Evolutionary conservation across 2,329 filamentous ascomycete genomes (phyloP).

Genomic region (Fusarium lateritium): DNA sequence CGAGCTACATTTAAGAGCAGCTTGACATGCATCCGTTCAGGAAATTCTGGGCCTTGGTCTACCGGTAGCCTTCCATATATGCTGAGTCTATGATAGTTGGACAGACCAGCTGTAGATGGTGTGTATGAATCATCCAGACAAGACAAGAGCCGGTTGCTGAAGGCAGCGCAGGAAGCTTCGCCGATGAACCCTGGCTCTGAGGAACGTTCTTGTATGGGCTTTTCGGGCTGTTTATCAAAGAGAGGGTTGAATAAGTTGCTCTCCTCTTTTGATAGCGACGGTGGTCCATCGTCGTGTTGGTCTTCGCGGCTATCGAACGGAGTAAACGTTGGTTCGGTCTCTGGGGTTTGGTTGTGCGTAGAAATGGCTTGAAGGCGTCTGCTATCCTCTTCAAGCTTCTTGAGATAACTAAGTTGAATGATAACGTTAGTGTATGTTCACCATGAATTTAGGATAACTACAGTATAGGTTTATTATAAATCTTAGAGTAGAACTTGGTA

Average conservation of each 20-base stretch:
- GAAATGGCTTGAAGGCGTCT: slow-evolving; percentile 14
- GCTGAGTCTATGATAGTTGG: slow-evolving; percentile 46
- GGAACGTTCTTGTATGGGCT: slow-evolving; percentile 31
- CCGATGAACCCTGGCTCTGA: slow-evolving; percentile 50
- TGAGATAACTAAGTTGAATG: slow-evolving; percentile 19
- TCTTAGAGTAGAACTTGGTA: accelerated
- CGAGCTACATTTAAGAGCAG: slow-evolving; percentile 49
- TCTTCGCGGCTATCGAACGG: slow-evolving; percentile 17
- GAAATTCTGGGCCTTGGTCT: slow-evolving; percentile 35
- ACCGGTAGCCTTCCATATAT: not conserved
- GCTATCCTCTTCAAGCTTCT: slow-evolving; percentile 37
- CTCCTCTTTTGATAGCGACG: slow-evolving; percentile 45
- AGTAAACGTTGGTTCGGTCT: slow-evolving; percentile 27
- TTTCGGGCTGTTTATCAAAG: slow-evolving; percentile 45
- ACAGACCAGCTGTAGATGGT: slow-evolving; percentile 47
- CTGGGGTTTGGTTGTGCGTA: slow-evolving; percentile 32
- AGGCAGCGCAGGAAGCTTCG: slow-evolving; percentile 51
- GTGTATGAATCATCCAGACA: slow-evolving; percentile 50
- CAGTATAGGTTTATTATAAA: not conserved
- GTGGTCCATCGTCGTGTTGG: slow-evolving; percentile 41
- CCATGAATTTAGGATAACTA: accelerated
- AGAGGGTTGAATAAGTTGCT: slow-evolving; percentile 50
- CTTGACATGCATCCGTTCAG: slow-evolving; percentile 51
- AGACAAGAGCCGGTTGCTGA: slow-evolving; percentile 50
- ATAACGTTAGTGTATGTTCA: not conserved